These are phyloP conservation scores for Alternaria gaisen DNA, from an alignment of 2,329 filamentous ascomycete genomes.

Conservation along the genomic window DNA sequence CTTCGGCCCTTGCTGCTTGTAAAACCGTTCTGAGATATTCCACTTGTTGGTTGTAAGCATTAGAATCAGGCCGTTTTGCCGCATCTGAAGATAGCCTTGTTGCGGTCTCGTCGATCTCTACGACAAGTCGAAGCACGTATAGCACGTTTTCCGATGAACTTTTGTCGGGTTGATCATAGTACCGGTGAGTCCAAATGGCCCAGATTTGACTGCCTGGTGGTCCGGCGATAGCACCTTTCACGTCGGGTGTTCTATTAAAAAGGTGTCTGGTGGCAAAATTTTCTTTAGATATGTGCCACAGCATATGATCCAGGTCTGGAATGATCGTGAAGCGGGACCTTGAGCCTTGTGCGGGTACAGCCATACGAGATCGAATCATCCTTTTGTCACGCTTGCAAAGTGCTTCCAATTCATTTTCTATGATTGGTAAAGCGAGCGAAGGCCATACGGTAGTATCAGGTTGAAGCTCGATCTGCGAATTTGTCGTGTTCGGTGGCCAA, in stretches of 20 bases:
- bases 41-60: not conserved
- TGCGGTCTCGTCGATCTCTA: slow-evolving; percentile 58
- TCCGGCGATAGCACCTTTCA: slow-evolving; percentile 73
- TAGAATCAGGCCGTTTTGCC: slow-evolving; percentile 4
- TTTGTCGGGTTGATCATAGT: slow-evolving; percentile 44
- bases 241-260: slow-evolving; percentile 59
- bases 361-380: slow-evolving; percentile 63
- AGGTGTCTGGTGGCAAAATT: slow-evolving; percentile 73
- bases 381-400: slow-evolving; percentile 62
- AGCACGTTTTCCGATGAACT: slow-evolving; percentile 66
- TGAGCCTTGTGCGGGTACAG: slow-evolving; percentile 41
- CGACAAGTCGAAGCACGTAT: slow-evolving; percentile 71
- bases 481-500: slow-evolving; percentile 75
- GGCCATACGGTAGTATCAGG: slow-evolving; percentile 21
- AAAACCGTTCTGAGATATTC: slow-evolving; percentile 63
- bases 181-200: slow-evolving; percentile 71
- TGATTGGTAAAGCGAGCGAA: not conserved
- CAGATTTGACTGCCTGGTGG: slow-evolving; percentile 64
- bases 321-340: slow-evolving; percentile 67
- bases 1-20: slow-evolving; percentile 71
- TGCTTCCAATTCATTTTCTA: not conserved
- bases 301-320: slow-evolving; percentile 70
- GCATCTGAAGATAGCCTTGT: slow-evolving; percentile 16
- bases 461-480: slow-evolving; percentile 70
- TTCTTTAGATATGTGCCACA: slow-evolving; percentile 80